These are phyloP conservation scores for Chamaecyparis obtusa DNA, from an alignment of 75 land plant species.

Conservation along the genomic window DNA sequence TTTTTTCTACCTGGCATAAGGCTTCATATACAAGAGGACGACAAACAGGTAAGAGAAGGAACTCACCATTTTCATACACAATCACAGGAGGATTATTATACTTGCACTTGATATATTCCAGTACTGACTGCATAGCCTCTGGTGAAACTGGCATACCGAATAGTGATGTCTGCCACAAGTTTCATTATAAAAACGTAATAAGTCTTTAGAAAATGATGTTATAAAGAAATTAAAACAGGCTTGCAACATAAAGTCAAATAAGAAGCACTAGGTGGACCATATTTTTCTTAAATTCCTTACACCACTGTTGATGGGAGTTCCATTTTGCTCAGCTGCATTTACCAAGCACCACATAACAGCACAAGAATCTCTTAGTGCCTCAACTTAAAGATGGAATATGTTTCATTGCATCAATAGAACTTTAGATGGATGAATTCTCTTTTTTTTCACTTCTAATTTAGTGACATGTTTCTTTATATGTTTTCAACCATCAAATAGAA, in stretches of 20 bases:
- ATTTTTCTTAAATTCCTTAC: neutral
- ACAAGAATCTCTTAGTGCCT: neutral
- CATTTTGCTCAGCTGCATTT: neutral
- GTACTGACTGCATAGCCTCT: conserved; percentile 16
- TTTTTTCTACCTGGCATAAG: too few relatives aligned
- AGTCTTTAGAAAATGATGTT: neutral
- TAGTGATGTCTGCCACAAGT: neutral
- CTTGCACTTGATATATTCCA: conserved; percentile 21
- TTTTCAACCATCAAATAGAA: too few relatives aligned
- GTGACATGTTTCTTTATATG: too few relatives aligned
- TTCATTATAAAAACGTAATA: too few relatives aligned
- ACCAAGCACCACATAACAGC: neutral
- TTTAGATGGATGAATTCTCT: too few relatives aligned
- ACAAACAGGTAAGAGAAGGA: neutral
- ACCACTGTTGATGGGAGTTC: neutral
- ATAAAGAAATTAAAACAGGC: neutral
- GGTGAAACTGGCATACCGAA: conserved; percentile 10
- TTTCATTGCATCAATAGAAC: neutral
- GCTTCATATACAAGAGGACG: neutral
- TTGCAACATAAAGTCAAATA: neutral
- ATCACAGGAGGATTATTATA: conserved; percentile 33
- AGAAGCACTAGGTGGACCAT: too few relatives aligned
- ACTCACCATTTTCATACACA: conserved; percentile 33
- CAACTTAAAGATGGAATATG: neutral
- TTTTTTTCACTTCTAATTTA: too few relatives aligned